phyloP scores from a whole-genome alignment of 805 yeast species.

The Candida xiaguanensis region DNA sequence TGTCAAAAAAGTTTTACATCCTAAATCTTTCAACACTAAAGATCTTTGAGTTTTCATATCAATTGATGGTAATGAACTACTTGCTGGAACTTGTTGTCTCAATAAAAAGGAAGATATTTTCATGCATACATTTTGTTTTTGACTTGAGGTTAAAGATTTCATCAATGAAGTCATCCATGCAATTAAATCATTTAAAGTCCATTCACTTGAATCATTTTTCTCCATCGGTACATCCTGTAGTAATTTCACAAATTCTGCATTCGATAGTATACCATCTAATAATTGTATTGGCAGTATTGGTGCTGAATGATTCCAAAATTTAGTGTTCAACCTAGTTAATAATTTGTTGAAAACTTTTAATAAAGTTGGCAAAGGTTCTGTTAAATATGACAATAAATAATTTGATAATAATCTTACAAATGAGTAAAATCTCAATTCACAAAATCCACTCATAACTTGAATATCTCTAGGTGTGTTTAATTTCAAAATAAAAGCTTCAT shows the following conservation, averaged over 20 bases:
- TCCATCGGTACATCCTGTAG: constrained; percentile 17
- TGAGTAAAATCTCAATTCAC: constrained; percentile 30
- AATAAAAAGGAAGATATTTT: constrained; percentile 34
- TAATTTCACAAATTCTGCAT: constrained; percentile 42
- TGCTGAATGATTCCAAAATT: constrained; percentile 53
- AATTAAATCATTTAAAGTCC: constrained; percentile 38
- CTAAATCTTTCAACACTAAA: constrained; percentile 5
- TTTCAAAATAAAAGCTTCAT: constrained; percentile 28
- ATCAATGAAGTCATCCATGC: constrained; percentile 52
- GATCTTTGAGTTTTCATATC: constrained; percentile 5
- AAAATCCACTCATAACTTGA: constrained; percentile 24
- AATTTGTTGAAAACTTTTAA: constrained; percentile 49
- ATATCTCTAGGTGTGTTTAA: constrained; percentile 28
- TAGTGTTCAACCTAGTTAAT: constrained; percentile 36
- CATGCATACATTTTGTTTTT: constrained; percentile 50
- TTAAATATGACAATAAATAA: constrained; percentile 49
- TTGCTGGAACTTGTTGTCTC: constrained; percentile 4
- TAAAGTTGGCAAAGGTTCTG: constrained; percentile 49
- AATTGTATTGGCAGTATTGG: constrained; percentile 55
- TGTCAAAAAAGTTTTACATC: constrained; percentile 1
- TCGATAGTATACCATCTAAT: constrained; percentile 57
- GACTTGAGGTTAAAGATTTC: constrained; percentile 42
- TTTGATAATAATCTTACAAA: constrained; percentile 43
- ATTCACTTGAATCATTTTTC: constrained; percentile 2
- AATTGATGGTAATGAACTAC: background rate